A percentile compares a stretch with the other conserved stretches of the same genome.
Conservation (phyloP, 768 basidiomycete genomes). For the Mycena rosella region DNA sequence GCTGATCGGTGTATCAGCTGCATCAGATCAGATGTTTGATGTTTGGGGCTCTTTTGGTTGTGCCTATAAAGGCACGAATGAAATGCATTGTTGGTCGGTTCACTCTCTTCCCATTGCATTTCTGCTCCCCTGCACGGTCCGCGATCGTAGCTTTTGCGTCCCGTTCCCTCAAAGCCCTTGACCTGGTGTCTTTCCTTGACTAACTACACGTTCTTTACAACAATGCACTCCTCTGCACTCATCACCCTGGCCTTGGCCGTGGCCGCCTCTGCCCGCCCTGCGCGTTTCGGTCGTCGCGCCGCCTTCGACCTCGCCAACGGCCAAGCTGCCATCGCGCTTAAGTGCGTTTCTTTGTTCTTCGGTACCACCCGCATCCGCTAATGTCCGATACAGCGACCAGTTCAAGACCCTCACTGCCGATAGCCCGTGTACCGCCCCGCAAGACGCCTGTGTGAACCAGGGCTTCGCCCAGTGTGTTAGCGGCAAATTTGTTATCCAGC, state of each 20-base stretch:
- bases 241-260: constrained; percentile 50
- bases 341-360: constrained; percentile 45
- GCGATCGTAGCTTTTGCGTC: constrained; percentile 39
- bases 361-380: not conserved
- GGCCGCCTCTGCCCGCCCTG: constrained; percentile 51
- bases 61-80: not conserved
- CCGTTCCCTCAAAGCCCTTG: constrained; percentile 31
- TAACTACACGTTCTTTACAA: constrained; percentile 31
- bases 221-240: constrained; percentile 56
- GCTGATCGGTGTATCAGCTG: constrained; percentile 16
- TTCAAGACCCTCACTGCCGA: constrained; percentile 50
- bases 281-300: constrained; percentile 47
- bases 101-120: constrained; percentile 30
- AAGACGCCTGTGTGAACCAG: constrained; percentile 62
- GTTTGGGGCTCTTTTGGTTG: not conserved
- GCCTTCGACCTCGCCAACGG: constrained; percentile 54
- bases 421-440: constrained; percentile 52
- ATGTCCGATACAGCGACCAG: constrained; percentile 42
- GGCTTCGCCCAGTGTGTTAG: constrained; percentile 69
- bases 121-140: no score
- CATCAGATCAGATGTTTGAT: constrained; percentile 28
- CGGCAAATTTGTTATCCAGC: constrained; percentile 56
- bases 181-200: constrained; percentile 48
- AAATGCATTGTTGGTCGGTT: constrained; percentile 18
- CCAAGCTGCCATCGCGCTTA: constrained; percentile 55